These are phyloP conservation scores for Conticribra guillardii DNA, from an alignment of 108 stramenopile species.

Conservation along the genomic window DNA sequence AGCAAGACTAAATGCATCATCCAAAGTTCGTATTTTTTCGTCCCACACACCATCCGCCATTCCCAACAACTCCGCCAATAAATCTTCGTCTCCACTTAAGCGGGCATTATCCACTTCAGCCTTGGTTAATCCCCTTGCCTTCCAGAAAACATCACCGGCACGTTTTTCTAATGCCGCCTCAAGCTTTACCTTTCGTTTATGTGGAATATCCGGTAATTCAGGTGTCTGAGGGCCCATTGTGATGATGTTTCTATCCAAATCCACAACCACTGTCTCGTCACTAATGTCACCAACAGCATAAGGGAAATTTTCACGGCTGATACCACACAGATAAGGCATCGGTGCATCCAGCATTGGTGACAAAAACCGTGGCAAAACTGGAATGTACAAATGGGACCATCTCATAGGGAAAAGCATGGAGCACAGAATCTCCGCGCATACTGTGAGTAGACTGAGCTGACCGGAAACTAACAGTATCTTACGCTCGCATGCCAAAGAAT, in stretches of 20 bases:
- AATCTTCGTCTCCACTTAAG: constrained; percentile 34
- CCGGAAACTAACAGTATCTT: constrained; percentile 87
- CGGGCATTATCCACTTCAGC: constrained; percentile 47
- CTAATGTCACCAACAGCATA: constrained; percentile 72
- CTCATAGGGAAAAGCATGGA: constrained; percentile 95
- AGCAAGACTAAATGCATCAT: constrained; percentile 84
- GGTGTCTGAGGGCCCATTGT: constrained; percentile 65
- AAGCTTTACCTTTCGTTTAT: constrained; percentile 78
- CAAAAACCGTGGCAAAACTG: constrained; percentile 79
- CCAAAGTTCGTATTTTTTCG: constrained; percentile 68
- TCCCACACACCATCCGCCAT: constrained; percentile 65
- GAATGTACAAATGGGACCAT: constrained; percentile 94
- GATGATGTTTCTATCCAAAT: constrained; percentile 84
- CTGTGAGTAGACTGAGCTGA: constrained; percentile 86
- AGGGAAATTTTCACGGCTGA: constrained; percentile 79
- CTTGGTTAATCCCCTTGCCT: constrained; percentile 66
- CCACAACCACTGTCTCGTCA: constrained; percentile 87
- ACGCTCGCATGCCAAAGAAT: constrained; percentile 84
- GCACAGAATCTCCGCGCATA: constrained; percentile 92
- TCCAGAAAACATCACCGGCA: constrained; percentile 86
- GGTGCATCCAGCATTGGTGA: constrained; percentile 91
- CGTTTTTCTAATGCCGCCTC: constrained; percentile 60
- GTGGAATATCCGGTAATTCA: constrained; percentile 66
- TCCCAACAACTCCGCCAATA: constrained; percentile 31
- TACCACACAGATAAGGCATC: constrained; percentile 90